Evolutionary conservation across 441 rosid genomes (phyloP).

Genomic region (Pelargonium myrrhifolium): DNA sequence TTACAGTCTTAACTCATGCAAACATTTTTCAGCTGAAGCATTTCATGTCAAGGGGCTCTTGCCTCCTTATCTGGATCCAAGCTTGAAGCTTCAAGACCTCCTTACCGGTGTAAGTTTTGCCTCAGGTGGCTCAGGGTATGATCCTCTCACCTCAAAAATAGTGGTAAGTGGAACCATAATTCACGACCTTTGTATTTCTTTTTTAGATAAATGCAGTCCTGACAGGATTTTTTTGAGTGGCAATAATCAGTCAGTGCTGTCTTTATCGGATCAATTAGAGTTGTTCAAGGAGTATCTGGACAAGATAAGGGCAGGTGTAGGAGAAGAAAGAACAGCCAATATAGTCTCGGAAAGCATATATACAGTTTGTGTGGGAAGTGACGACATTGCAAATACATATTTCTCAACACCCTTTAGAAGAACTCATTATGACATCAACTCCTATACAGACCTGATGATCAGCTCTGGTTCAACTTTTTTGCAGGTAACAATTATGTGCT

Average conservation of each 20-base stretch:
- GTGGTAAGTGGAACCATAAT: not conserved
- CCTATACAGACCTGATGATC: constrained; percentile 36
- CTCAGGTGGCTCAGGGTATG: constrained; percentile 18
- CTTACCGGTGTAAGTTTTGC: constrained; percentile 25
- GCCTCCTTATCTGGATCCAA: constrained; percentile 24
- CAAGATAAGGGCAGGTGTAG: constrained; percentile 28
- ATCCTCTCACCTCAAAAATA: constrained; percentile 12
- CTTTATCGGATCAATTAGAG: constrained; percentile 40
- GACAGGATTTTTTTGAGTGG: not conserved
- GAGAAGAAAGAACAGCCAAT: constrained; percentile 28
- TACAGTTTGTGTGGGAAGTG: constrained; percentile 31
- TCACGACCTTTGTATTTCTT: not conserved
- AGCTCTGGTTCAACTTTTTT: constrained; percentile 26
- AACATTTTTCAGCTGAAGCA: constrained; percentile 16
- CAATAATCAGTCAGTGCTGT: constrained; percentile 33
- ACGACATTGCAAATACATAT: constrained; percentile 42
- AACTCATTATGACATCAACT: constrained; percentile 24
- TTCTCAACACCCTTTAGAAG: constrained; percentile 20
- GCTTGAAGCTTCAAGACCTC: constrained; percentile 18
- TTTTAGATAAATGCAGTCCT: not conserved
- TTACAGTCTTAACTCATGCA: not conserved
- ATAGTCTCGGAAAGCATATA: constrained; percentile 30
- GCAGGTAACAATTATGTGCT: constrained; percentile 26
- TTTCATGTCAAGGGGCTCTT: constrained; percentile 16
- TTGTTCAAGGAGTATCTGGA: constrained; percentile 29